Evolutionary conservation across 148 eudicot species (phyloP).

Genomic region (Cornus controversa): DNA sequence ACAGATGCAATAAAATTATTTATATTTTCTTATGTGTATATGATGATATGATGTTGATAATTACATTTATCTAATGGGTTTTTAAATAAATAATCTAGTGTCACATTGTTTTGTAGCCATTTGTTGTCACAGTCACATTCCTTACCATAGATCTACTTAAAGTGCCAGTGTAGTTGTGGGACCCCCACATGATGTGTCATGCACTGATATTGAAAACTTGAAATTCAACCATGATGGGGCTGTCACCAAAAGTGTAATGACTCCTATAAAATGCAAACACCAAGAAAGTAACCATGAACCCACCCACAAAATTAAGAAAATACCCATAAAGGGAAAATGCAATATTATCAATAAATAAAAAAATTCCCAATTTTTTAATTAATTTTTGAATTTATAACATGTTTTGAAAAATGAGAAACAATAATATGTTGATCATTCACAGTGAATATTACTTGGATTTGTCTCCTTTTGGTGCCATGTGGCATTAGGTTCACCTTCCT

Average conservation of each 20-base stretch:
- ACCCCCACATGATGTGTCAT: slow-evolving; percentile 16
- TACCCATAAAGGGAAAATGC: neutral
- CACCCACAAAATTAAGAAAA: no score
- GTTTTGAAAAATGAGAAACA: neutral
- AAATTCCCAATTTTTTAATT: neutral
- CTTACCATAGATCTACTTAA: slow-evolving; percentile 10
- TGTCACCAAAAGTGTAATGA: slow-evolving; percentile 12
- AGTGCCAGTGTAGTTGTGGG: neutral
- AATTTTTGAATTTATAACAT: neutral
- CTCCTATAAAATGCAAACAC: neutral
- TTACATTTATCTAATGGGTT: slow-evolving; percentile 10
- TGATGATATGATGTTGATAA: slow-evolving; percentile 34
- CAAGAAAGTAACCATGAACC: neutral
- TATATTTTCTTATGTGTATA: neutral
- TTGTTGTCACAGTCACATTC: slow-evolving; percentile 27
- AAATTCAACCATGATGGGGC: neutral
- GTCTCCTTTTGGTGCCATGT: neutral
- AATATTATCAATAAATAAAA: neutral
- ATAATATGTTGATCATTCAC: neutral
- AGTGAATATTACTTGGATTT: neutral
- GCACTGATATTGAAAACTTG: neutral
- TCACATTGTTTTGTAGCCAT: slow-evolving; percentile 7
- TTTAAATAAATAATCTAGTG: slow-evolving; percentile 6
- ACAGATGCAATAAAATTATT: neutral
- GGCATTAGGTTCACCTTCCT: neutral